Conservation (phyloP, 371 early-diverging fungal genomes). For the Umbelopsis sp. region DNA sequence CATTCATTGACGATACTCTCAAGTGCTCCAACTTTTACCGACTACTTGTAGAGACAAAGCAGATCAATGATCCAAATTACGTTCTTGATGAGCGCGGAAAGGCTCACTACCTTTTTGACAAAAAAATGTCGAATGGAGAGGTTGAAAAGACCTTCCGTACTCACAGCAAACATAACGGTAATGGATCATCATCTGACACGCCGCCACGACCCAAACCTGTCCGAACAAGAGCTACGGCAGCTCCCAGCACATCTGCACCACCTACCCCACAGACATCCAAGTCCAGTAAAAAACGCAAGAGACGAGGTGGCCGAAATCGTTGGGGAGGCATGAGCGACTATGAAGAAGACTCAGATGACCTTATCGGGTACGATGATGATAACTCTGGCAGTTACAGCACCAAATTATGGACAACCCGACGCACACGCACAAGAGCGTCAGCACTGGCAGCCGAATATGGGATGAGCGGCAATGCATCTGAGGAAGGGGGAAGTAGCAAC, state of each 20-base stretch:
- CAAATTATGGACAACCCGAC: conserved; percentile 35
- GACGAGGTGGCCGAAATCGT: conserved; percentile 36
- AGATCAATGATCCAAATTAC: conserved; percentile 90
- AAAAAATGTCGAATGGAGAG: conserved; percentile 78
- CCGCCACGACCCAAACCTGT: conserved; percentile 14
- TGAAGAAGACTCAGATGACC: conserved; percentile 61
- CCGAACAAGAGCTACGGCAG: conserved; percentile 24
- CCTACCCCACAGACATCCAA: conserved; percentile 27
- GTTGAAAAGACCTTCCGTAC: conserved; percentile 79
- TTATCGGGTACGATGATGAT: conserved; percentile 61
- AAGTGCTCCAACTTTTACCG: conserved; percentile 95
- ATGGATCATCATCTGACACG: conserved; percentile 23
- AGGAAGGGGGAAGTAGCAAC: conserved; percentile 21
- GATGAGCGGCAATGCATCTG: conserved; percentile 17
- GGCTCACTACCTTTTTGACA: conserved; percentile 85
- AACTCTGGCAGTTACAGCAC: conserved; percentile 66
- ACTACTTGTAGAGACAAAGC: conserved; percentile 79
- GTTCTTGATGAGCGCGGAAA: conserved; percentile 86
- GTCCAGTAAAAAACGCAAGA: conserved; percentile 33
- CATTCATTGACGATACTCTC: neutral
- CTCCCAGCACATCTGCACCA: conserved; percentile 30
- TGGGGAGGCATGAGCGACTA: conserved; percentile 43
- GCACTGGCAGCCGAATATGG: conserved; percentile 20
- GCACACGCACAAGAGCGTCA: conserved; percentile 20
- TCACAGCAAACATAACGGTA: conserved; percentile 61